These are phyloP conservation scores for Sclerotinia spermophila DNA, from an alignment of 2,329 filamentous ascomycete genomes.

Conservation along the genomic window DNA sequence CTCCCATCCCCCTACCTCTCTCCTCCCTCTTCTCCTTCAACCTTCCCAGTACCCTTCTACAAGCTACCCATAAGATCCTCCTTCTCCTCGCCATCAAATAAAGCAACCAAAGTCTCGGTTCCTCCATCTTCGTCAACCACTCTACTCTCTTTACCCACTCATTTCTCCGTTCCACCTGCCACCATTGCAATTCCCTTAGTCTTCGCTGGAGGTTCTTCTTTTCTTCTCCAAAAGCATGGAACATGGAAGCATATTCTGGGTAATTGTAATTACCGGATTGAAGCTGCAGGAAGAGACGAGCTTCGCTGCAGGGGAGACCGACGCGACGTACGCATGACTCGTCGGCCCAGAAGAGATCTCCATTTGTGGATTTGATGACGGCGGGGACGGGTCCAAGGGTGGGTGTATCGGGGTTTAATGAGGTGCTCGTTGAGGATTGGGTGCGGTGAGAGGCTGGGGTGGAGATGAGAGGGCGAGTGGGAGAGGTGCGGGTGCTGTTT, in stretches of 20 bases:
- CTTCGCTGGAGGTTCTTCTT: conserved; percentile 22
- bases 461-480: neutral
- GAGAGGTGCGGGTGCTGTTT: neutral
- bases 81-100: conserved; percentile 30
- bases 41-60: conserved; percentile 17
- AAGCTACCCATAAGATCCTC: conserved; percentile 26
- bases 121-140: conserved; percentile 29
- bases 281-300: conserved; percentile 25
- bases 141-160: conserved; percentile 28
- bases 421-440: neutral
- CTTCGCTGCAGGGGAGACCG: conserved; percentile 28
- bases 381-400: conserved; percentile 22
- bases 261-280: conserved; percentile 28
- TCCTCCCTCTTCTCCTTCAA: conserved; percentile 24
- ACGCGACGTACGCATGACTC: conserved; percentile 29
- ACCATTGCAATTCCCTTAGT: conserved; percentile 24
- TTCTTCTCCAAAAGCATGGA: conserved; percentile 28
- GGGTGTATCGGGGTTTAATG: neutral
- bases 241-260: conserved; percentile 28
- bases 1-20: neutral
- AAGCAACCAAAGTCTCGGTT: conserved; percentile 27
- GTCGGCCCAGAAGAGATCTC: conserved; percentile 32
- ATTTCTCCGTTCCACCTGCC: conserved; percentile 21
- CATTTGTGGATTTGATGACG: conserved; percentile 30
- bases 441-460: neutral